These are phyloP conservation scores for Porcisia hertigi DNA, from an alignment of 208 protist species.

Conservation along the genomic window DNA sequence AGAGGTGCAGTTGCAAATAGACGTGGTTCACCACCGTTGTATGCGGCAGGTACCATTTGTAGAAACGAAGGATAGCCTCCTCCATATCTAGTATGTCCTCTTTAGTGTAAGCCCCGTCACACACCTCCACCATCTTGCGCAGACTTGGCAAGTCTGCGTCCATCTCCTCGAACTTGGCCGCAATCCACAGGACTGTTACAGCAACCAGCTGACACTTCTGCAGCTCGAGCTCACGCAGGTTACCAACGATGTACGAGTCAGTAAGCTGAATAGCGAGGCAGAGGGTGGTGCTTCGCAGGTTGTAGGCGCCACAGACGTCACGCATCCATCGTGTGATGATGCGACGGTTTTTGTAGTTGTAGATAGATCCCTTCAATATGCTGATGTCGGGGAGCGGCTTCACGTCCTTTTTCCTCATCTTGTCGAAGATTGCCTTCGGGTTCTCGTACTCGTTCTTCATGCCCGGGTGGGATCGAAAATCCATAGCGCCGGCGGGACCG, in stretches of 20 bases:
- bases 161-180: conserved; percentile 88
- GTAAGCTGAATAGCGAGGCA: conserved; percentile 83
- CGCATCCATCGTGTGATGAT: conserved; percentile 84
- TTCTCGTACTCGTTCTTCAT: conserved; percentile 55
- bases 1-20: conserved; percentile 78
- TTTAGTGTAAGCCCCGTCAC: conserved; percentile 66
- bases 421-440: conserved; percentile 59
- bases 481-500: conserved; percentile 57
- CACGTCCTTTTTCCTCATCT: conserved; percentile 72
- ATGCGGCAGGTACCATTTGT: conserved; percentile 84
- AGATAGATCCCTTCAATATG: conserved; percentile 76
- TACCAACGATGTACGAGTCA: conserved; percentile 67
- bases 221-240: conserved; percentile 56
- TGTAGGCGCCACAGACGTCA: conserved; percentile 76
- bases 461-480: conserved; percentile 76
- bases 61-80: conserved; percentile 72
- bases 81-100: conserved; percentile 75
- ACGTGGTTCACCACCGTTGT: conserved; percentile 83
- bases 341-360: conserved; percentile 81
- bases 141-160: conserved; percentile 63
- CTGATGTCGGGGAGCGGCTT: conserved; percentile 66
- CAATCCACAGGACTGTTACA: conserved; percentile 76
- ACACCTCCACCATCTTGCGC: conserved; percentile 74
- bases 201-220: conserved; percentile 81
- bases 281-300: conserved; percentile 81